phyloP scores from a whole-genome alignment of 768 basidiomycete species.

The Butyriboletus loyo region DNA sequence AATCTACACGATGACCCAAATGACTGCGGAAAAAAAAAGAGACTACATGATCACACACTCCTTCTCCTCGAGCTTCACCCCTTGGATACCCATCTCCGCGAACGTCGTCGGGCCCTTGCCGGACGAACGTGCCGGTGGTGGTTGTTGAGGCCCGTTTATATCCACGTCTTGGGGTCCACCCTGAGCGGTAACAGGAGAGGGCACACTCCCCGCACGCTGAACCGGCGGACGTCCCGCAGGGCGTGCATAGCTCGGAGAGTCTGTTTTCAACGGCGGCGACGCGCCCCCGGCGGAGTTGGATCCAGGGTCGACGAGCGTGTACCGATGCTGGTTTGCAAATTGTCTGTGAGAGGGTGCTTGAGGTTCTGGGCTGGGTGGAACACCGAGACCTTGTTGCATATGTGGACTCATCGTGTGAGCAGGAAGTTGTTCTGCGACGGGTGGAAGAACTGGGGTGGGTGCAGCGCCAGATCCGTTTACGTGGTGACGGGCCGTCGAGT shows the following conservation, averaged over 20 bases:
- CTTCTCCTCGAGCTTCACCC: constrained; percentile 73
- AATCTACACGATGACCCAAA: not conserved
- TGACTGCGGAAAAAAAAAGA: not conserved
- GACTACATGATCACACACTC: constrained; percentile 85
- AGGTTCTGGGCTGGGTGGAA: not conserved
- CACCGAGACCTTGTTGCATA: not conserved
- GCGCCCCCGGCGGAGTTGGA: constrained; percentile 7
- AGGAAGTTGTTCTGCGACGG: constrained; percentile 18
- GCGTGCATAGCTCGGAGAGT: constrained; percentile 27
- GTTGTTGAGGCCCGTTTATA: constrained; percentile 6
- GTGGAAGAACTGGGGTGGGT: not conserved
- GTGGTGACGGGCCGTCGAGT: constrained; percentile 34
- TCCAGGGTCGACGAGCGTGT: constrained; percentile 46
- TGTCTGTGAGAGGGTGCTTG: constrained; percentile 17
- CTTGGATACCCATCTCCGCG: constrained; percentile 90
- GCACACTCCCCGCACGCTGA: constrained; percentile 23
- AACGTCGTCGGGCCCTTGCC: constrained; percentile 68
- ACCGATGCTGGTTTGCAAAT: constrained; percentile 41
- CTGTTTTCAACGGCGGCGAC: constrained; percentile 15
- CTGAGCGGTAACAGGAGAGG: constrained; percentile 13
- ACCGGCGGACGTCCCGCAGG: constrained; percentile 32
- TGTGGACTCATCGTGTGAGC: not conserved
- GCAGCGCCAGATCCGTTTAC: constrained; percentile 11
- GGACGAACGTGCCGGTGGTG: constrained; percentile 3
- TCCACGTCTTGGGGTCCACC: not conserved